Base-by-base conservation (phyloP, 805 yeast species). In the Cyberlindnera suaveolens region DNA sequence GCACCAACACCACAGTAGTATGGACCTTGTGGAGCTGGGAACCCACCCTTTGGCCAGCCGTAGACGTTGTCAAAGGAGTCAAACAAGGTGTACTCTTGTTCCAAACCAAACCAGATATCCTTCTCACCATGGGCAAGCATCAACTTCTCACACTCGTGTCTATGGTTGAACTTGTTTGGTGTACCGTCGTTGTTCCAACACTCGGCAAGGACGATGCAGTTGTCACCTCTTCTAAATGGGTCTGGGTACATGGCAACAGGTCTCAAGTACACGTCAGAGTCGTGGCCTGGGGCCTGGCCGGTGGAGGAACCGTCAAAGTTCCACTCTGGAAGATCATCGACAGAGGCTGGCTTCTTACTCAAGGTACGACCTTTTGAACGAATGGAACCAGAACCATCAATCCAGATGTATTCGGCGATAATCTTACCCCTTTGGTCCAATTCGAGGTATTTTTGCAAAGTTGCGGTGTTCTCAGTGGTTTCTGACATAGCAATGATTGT, bases 1-100 rank as follows among this genome's bases (percentile, higher is more conserved):
- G 96, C 78, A 72, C 99, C 99, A 54, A 93, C 99, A 81, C 98
- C 99, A 78, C 99, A 93, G 82, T 93, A 93, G 85, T 93, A 93
- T 50, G 99, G 99, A 56, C 99, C 99, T 75, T 93, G 99, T 53
- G 99, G 98, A 57, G 96, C 98, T 66, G 99, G 99, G 95, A 78
- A 93, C 51, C 98, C 99, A 60, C 97, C 97, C 76, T 86, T 82
- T 70, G 99, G 99, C 99, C 99, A 93, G 54, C 96, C 98, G 70
- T 90, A 93, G 50, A 85, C 89, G 61, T 83, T 72, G 68, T 86
- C 96, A 61, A 69, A 83, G 67, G 85, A 83, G 69, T 93, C 99
- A 63, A 93, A 86, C 66, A 93, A 72, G 55, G 99, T 93, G 76
- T 93, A 93, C 71, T 93, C 99, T 76, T 93, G 99, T 74, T 93